Conservation (phyloP, 106 monocot genomes). For the Dioscorea zingiberensis region DNA sequence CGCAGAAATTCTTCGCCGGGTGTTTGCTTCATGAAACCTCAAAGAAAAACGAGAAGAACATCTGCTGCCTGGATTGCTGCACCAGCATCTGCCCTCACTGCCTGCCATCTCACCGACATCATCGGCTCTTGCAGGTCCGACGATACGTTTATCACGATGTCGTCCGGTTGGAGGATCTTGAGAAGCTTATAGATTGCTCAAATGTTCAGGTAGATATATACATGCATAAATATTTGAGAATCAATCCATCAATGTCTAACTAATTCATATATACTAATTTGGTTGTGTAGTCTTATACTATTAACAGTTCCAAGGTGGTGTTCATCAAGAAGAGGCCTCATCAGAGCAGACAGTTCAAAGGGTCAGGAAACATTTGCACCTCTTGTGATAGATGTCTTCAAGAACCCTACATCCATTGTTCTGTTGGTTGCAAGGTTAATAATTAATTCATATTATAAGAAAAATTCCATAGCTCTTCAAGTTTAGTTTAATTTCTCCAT, state of each 20-base stretch:
- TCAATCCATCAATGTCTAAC: neutral
- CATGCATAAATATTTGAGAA: conserved; percentile 9
- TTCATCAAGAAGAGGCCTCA: conserved; percentile 94
- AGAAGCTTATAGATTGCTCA: conserved; percentile 50
- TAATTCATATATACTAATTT: too few relatives aligned
- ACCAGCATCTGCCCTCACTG: conserved; percentile 42
- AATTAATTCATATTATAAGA: too few relatives aligned
- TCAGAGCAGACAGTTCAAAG: conserved; percentile 85
- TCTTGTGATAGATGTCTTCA: conserved; percentile 94
- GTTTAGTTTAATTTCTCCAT: too few relatives aligned
- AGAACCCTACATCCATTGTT: conserved; percentile 92
- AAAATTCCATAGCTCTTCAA: too few relatives aligned
- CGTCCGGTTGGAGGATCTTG: conserved; percentile 36
- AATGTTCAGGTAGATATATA: conserved; percentile 29
- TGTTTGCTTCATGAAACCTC: conserved; percentile 21
- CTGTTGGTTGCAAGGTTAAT: conserved; percentile 87
- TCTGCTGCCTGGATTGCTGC: conserved; percentile 43
- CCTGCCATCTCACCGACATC: conserved; percentile 16
- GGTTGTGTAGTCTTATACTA: conserved; percentile 71
- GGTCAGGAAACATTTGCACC: conserved; percentile 83
- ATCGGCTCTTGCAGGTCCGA: conserved; percentile 27
- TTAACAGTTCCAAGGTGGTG: conserved; percentile 94
- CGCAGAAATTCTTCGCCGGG: conserved; percentile 42
- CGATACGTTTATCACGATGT: conserved; percentile 48
- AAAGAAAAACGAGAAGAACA: conserved; percentile 45